These are phyloP conservation scores for Clarkia xantiana DNA, from an alignment of 345 rosid species.

Conservation along the genomic window DNA sequence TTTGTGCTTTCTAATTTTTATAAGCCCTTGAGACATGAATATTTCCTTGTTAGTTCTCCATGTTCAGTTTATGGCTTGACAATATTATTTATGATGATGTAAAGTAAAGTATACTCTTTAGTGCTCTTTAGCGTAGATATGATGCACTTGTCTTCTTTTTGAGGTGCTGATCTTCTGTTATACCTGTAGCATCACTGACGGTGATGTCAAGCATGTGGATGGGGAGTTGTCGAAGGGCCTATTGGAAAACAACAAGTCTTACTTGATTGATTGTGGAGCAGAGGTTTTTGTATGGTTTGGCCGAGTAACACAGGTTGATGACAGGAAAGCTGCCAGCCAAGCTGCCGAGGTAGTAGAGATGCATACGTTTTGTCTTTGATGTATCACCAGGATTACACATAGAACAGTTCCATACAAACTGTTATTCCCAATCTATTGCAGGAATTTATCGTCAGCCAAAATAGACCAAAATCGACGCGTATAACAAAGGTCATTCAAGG, in stretches of 20 bases:
- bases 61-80: not conserved
- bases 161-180: constrained; percentile 10
- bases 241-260: constrained; percentile 74
- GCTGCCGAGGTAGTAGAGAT: constrained; percentile 55
- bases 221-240: constrained; percentile 63
- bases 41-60: not conserved
- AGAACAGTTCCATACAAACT: constrained; percentile 2
- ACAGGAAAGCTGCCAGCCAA: constrained; percentile 73
- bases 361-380: constrained; percentile 4
- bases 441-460: constrained; percentile 61
- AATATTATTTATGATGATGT: not conserved
- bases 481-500: constrained; percentile 82
- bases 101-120: no score
- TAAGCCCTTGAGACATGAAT: not conserved
- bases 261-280: constrained; percentile 70
- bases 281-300: constrained; percentile 98
- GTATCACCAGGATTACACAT: not conserved
- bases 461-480: constrained; percentile 72
- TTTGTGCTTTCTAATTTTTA: not conserved
- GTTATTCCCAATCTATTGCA: constrained; percentile 19
- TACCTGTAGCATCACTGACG: constrained; percentile 46
- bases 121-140: no score
- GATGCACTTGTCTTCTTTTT: not conserved
- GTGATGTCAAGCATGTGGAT: constrained; percentile 45
- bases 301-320: constrained; percentile 88